Conservation (phyloP, 768 basidiomycete species). For the Tylopilus subfusipes region DNA sequence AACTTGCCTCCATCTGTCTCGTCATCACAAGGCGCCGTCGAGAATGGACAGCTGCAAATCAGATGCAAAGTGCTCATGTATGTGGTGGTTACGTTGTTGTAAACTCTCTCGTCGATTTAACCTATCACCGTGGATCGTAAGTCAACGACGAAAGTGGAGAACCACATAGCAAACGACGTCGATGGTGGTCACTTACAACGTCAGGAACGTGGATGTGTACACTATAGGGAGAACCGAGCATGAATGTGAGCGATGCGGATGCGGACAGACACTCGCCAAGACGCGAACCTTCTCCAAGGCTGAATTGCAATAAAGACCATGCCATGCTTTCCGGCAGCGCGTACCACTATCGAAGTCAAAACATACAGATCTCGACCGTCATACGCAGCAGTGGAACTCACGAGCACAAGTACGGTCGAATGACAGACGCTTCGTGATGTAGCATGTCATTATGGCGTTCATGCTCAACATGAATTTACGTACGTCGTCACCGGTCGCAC, state of each 20-base stretch:
- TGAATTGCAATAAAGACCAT: slow-evolving; percentile 15
- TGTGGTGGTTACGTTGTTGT: background rate
- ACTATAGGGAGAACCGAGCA: slow-evolving; percentile 3
- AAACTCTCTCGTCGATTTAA: slow-evolving; percentile 14
- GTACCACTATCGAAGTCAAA: slow-evolving; percentile 6
- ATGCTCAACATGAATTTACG: background rate
- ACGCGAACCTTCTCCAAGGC: slow-evolving; percentile 11
- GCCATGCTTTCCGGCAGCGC: background rate
- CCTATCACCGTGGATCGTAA: too few relatives aligned
- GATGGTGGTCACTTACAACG: slow-evolving; percentile 2
- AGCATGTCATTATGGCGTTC: background rate
- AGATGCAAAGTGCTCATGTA: background rate
- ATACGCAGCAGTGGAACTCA: background rate
- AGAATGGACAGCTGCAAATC: background rate
- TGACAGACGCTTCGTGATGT: slow-evolving; percentile 2
- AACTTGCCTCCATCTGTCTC: background rate
- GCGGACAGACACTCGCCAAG: background rate
- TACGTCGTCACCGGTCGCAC: slow-evolving; percentile 17
- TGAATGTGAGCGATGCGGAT: background rate
- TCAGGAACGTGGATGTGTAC: slow-evolving; percentile 16
- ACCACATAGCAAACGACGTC: too few relatives aligned
- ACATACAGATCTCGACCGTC: background rate
- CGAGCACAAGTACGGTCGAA: slow-evolving; percentile 5
- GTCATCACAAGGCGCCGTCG: background rate
- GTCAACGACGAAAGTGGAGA: too few relatives aligned